These are phyloP conservation scores for Dactylellina parvicollis DNA, from an alignment of 2,329 filamentous ascomycete genomes.

Conservation along the genomic window DNA sequence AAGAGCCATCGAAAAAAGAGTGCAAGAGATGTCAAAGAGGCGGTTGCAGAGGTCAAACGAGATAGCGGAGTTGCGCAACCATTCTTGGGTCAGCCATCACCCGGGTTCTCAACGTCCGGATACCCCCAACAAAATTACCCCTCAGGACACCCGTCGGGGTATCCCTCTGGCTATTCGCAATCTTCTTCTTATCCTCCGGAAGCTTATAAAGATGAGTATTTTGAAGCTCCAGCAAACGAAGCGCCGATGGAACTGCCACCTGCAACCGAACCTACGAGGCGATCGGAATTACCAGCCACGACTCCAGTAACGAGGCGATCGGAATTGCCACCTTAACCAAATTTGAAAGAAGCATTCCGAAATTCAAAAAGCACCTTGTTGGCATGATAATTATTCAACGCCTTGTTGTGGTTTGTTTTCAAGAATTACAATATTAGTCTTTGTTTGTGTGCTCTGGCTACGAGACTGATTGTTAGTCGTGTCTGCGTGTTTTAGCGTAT, in stretches of 20 bases:
- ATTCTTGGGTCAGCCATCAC: constrained; percentile 40
- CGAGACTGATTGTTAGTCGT: too few species aligned
- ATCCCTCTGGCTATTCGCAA: neutral
- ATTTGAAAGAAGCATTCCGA: too few species aligned
- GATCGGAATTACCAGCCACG: constrained; percentile 13
- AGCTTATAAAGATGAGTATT: constrained; percentile 31
- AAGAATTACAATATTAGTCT: too few species aligned
- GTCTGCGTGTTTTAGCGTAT: too few species aligned
- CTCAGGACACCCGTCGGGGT: constrained; percentile 11
- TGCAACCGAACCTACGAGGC: neutral
- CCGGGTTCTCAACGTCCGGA: constrained; percentile 32
- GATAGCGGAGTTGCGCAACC: constrained; percentile 39
- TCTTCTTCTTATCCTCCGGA: neutral
- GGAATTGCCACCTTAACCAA: too few species aligned
- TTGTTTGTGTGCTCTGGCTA: too few species aligned
- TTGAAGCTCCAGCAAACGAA: constrained; percentile 29
- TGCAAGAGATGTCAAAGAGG: constrained; percentile 41
- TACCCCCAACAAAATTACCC: too few species aligned
- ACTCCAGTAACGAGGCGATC: neutral
- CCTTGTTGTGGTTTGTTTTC: too few species aligned
- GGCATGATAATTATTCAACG: too few species aligned
- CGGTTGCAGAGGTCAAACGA: constrained; percentile 35
- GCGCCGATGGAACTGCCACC: constrained; percentile 30
- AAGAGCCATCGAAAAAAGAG: constrained; percentile 48
- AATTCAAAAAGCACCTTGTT: too few species aligned